These are phyloP conservation scores for Xerocomus minutiporus DNA, from an alignment of 1,284 basidiomycete genomes.

Conservation along the genomic window DNA sequence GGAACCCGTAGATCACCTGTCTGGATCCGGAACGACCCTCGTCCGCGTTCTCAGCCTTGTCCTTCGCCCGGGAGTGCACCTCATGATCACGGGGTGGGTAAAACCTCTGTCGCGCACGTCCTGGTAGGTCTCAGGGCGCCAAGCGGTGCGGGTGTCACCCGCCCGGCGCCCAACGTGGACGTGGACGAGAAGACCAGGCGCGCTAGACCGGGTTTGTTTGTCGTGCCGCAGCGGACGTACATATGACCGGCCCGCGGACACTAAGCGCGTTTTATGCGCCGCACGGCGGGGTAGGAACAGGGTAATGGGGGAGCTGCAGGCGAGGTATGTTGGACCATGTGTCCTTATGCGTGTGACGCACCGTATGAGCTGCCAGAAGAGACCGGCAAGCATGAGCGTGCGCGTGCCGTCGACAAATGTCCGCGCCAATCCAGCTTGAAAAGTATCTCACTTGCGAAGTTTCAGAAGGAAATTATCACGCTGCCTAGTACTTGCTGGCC, in stretches of 20 bases:
- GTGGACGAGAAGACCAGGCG: conserved; percentile 24
- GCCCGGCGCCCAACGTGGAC: conserved; percentile 23
- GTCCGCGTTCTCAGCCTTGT: conserved; percentile 70
- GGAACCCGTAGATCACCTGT: conserved; percentile 15
- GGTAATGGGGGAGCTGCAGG: conserved; percentile 64
- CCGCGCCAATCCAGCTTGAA: too few species aligned
- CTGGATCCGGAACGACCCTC: conserved; percentile 41
- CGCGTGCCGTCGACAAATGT: too few species aligned
- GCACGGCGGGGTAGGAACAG: conserved; percentile 37
- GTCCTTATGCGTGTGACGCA: too few species aligned
- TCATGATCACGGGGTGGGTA: conserved; percentile 93
- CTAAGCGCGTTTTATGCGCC: conserved; percentile 67
- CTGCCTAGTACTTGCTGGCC: too few species aligned
- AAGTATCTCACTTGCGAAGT: too few species aligned
- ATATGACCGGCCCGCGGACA: conserved; percentile 86
- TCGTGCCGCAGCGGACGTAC: conserved; percentile 91
- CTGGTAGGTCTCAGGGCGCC: conserved; percentile 85
- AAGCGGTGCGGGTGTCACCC: conserved; percentile 37
- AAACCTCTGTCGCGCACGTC: conserved; percentile 89
- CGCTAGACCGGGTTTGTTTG: conserved; percentile 64
- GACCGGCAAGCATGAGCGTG: too few species aligned
- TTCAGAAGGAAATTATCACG: too few species aligned
- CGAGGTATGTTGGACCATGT: too few species aligned
- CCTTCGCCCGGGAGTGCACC: conserved; percentile 79
- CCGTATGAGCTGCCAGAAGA: too few species aligned